Conservation (phyloP, 2,329 filamentous ascomycete species). For the Clarireedia homoeocarpa region DNA sequence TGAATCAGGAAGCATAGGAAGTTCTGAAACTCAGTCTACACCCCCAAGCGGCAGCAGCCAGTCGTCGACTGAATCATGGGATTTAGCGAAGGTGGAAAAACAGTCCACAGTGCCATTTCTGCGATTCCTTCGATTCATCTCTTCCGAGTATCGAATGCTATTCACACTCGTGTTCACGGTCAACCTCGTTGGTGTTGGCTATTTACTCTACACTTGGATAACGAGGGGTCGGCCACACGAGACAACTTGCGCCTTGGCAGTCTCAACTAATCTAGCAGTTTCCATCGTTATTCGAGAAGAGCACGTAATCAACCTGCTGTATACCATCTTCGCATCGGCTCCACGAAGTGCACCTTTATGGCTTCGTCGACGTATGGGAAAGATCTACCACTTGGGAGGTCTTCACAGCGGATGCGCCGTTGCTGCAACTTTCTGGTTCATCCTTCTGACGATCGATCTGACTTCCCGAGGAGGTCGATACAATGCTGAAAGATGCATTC, state of each 20-base stretch:
- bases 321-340: slow-evolving; percentile 38
- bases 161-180: slow-evolving; percentile 45
- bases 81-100: slow-evolving; percentile 1
- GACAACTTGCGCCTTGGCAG: slow-evolving; percentile 4
- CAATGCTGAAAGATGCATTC: slow-evolving; percentile 38
- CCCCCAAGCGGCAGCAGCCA: not conserved
- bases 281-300: slow-evolving; percentile 48
- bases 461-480: slow-evolving; percentile 18
- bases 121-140: slow-evolving; percentile 5
- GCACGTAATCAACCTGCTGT: slow-evolving; percentile 43
- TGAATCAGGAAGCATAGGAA: not conserved
- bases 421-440: slow-evolving; percentile 40
- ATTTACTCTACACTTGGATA: slow-evolving; percentile 22
- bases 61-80: not conserved
- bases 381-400: slow-evolving; percentile 47
- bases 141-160: slow-evolving; percentile 41
- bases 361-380: slow-evolving; percentile 39
- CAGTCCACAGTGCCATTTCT: not conserved
- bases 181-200: slow-evolving; percentile 38
- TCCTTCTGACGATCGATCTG: slow-evolving; percentile 31
- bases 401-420: slow-evolving; percentile 44
- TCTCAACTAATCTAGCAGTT: slow-evolving; percentile 29
- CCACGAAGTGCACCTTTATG: slow-evolving; percentile 38
- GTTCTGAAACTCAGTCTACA: not conserved
- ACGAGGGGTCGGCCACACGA: not conserved